Evolutionary conservation across 768 basidiomycete species (phyloP).

Genomic region (Phlebiopsis flavidoalba): DNA sequence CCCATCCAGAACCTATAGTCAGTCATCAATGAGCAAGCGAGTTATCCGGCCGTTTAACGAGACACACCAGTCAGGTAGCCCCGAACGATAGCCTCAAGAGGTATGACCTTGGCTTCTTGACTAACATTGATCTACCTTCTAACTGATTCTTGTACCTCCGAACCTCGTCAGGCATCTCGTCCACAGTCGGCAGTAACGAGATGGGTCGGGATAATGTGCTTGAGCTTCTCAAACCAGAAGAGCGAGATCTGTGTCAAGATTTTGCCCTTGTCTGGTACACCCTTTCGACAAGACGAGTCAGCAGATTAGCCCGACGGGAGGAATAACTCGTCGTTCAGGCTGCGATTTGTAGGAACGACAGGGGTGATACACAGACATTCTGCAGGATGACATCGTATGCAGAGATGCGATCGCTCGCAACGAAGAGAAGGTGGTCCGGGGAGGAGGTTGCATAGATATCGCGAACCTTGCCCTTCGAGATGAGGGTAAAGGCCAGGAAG

Average conservation of each 20-base stretch:
- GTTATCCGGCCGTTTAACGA: not conserved
- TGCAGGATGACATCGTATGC: conserved; percentile 94
- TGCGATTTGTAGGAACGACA: not conserved
- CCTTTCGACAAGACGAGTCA: conserved; percentile 40
- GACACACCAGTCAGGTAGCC: conserved; percentile 90
- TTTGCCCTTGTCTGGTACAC: conserved; percentile 90
- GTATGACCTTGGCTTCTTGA: conserved; percentile 82
- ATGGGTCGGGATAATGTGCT: conserved; percentile 81
- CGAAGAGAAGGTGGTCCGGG: conserved; percentile 75
- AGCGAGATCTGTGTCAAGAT: conserved; percentile 85
- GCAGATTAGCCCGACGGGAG: not conserved
- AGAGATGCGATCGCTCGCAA: conserved; percentile 93
- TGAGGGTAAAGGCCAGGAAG: conserved; percentile 57
- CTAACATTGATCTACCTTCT: conserved; percentile 86
- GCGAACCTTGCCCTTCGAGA: conserved; percentile 93
- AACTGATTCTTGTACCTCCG: conserved; percentile 71
- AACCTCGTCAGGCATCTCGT: conserved; percentile 80
- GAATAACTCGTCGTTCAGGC: not conserved
- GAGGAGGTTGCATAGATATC: conserved; percentile 84
- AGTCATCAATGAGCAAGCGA: not conserved
- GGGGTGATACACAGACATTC: conserved; percentile 57
- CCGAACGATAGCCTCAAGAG: conserved; percentile 92
- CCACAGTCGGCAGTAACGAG: conserved; percentile 72
- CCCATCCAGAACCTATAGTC: conserved; percentile 87
- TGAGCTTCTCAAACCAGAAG: conserved; percentile 92